These are phyloP conservation scores for Penicillium canescens DNA, from an alignment of 495 filamentous ascomycete species.

Conservation along the genomic window DNA sequence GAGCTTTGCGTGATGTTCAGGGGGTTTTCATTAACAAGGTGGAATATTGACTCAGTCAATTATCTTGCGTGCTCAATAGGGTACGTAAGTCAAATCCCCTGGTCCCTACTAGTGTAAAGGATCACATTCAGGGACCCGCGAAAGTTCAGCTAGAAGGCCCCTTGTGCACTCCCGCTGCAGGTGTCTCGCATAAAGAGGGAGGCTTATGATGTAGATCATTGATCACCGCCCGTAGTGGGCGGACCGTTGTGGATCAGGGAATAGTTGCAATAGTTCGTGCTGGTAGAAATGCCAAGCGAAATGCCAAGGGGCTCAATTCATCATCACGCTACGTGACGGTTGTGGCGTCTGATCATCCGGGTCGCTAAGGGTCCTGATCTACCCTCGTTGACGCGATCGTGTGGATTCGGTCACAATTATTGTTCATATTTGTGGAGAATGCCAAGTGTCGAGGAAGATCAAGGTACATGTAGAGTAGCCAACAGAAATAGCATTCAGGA, in stretches of 20 bases:
- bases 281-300: neutral
- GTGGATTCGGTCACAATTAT: neutral
- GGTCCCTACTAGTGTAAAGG: too few species aligned
- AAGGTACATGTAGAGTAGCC: neutral
- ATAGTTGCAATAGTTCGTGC: neutral
- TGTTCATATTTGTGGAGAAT: neutral
- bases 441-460: neutral
- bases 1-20: too few species aligned
- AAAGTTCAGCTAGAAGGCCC: too few species aligned
- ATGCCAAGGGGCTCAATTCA: neutral
- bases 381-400: neutral
- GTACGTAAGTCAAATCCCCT: too few species aligned
- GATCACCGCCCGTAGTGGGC: neutral
- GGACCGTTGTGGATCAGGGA: neutral
- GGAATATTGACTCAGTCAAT: too few species aligned
- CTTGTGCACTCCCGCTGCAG: too few species aligned
- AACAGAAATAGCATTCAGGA: too few species aligned
- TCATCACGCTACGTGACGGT: conserved; percentile 1
- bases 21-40: too few species aligned
- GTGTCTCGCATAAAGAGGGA: too few species aligned
- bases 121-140: too few species aligned
- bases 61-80: too few species aligned
- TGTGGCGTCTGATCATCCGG: neutral
- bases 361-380: neutral
- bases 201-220: neutral